Evolutionary conservation across 2,329 filamentous ascomycete genomes (phyloP), one percentile per base, ranked within the genome.

Genomic region (Cordyceps fumosorosea): DNA sequence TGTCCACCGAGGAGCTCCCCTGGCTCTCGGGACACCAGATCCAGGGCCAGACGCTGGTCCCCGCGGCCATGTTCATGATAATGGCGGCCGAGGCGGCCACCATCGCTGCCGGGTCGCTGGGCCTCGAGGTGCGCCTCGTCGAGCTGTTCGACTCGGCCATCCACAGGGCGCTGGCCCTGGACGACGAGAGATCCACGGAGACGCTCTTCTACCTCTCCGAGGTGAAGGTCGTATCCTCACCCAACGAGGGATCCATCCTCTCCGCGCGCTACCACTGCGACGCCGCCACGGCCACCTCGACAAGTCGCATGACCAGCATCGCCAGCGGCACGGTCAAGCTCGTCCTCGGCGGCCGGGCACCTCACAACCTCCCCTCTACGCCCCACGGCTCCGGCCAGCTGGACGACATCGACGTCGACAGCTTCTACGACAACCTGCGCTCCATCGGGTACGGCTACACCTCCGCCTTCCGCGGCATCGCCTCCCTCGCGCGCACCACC

Each of bases 21-120:
- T 79, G 79, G 42, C 75, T 76, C 8, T 67, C 74, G 48, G 76
- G 77, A 60, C 78, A 79, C 68, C 60, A 68, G 40, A 75, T 79
- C 70, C 75, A 78, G 63, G 78, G 74, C 65, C 72, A 78, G 56
- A 73, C 72, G 60, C 72, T 78, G 64, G 75, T 75, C 54, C 73
- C 77, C 50, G 74, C 72, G 7, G 69, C 71, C 10, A 75, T 74
- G 42, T 67, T 69, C 20, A 66, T 71, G 1, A 68, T 72, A 20
- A 68, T 75, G 56, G 66, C 63, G 6, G 32, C 64, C 12, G 65
- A 60, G 51, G 58, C 58, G 24, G 54, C 54, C 3, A 24, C 26
- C 20, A 47, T 47, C 3, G 54, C 54, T 20, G 54, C 54, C 1
- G 26, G 5, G 10, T 44, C 54, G 6, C 16, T 47, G 18, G 54